Evolutionary conservation across 139 green algal genomes (phyloP).

Genomic region (Nannochloris sp.): DNA sequence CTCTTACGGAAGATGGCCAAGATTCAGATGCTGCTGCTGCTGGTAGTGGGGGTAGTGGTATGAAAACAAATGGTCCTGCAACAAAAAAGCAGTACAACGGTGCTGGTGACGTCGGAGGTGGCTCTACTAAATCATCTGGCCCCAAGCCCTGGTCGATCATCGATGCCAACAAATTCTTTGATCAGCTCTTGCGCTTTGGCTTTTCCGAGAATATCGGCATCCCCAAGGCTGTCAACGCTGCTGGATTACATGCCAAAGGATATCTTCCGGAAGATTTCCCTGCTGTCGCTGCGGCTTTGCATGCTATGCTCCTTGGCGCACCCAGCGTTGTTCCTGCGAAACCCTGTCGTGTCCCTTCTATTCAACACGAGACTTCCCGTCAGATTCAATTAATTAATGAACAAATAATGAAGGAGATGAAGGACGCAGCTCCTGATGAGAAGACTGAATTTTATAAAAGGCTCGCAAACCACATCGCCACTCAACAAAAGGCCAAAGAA

Average conservation of each 20-base stretch:
- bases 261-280: not conserved
- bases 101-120: not conserved
- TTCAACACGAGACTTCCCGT: not conserved
- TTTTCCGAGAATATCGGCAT: not conserved
- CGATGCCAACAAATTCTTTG: slow-evolving; percentile 5
- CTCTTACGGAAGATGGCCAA: no score
- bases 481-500: not conserved
- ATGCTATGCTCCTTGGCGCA: not conserved
- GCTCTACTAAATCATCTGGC: not conserved
- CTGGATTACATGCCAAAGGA: not conserved
- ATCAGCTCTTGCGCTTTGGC: not conserved
- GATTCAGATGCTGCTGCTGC: no score
- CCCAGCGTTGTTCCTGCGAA: not conserved
- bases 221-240: not conserved
- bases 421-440: no score
- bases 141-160: slow-evolving; percentile 1
- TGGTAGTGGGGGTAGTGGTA: no score
- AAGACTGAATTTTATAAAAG: no score
- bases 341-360: not conserved
- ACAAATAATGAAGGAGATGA: no score
- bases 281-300: not conserved
- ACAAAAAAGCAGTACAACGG: not conserved
- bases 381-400: no score
- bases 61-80: not conserved
- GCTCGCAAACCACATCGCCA: no score